These are phyloP conservation scores for Ogataea trehalophila DNA, from an alignment of 805 yeast species.

Conservation along the genomic window DNA sequence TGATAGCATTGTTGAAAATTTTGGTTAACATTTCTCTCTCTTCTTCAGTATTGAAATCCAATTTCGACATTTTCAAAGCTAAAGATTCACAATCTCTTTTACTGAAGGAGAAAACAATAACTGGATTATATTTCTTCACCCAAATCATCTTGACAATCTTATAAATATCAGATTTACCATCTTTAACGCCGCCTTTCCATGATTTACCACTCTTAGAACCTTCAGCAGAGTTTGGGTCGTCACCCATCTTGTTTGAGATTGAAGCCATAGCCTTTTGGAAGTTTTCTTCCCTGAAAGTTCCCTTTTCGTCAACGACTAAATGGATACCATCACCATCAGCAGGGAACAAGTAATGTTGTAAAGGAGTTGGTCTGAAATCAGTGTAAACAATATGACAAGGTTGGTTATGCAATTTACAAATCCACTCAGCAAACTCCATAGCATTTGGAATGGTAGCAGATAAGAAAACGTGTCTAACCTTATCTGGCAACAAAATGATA, in stretches of 20 bases:
- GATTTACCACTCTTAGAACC: conserved; percentile 61
- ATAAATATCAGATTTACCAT: conserved; percentile 73
- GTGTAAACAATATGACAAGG: conserved; percentile 99
- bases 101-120: conserved; percentile 96
- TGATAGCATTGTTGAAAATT: conserved; percentile 87
- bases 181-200: conserved; percentile 77
- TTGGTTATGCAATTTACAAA: conserved; percentile 87
- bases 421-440: conserved; percentile 98
- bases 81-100: conserved; percentile 94
- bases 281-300: conserved; percentile 92
- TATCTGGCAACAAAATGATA: conserved; percentile 95
- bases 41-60: conserved; percentile 90
- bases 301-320: conserved; percentile 95
- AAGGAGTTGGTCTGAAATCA: conserved; percentile 97
- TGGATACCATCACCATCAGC: conserved; percentile 99
- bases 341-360: conserved; percentile 95
- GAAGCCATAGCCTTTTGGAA: conserved; percentile 98
- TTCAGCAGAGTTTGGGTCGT: conserved; percentile 64
- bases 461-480: conserved; percentile 82
- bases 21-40: conserved; percentile 89
- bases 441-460: conserved; percentile 98
- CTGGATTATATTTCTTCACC: conserved; percentile 94
- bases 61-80: conserved; percentile 91
- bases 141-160: conserved; percentile 98
- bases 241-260: conserved; percentile 76